A percentile compares a stretch with the other conserved stretches of the same genome.
Evolutionary conservation across 768 basidiomycete species (phyloP).

Genomic region (Tylopilus sp.): DNA sequence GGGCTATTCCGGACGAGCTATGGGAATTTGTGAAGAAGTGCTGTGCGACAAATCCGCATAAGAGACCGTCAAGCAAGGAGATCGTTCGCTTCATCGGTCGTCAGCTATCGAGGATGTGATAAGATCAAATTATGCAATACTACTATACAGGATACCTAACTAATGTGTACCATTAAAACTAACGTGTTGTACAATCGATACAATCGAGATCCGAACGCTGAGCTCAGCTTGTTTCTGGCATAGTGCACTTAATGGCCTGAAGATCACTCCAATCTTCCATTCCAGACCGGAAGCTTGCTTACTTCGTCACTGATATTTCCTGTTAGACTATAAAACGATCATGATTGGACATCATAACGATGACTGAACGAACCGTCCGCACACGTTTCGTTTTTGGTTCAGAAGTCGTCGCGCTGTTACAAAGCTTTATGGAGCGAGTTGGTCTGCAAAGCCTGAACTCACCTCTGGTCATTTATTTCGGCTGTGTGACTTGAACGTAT

Average conservation of each 20-base stretch:
- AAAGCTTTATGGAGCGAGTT: too few relatives aligned
- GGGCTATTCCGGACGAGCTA: conserved; percentile 18
- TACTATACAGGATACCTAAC: too few relatives aligned
- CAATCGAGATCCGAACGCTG: too few relatives aligned
- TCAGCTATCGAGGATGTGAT: neutral
- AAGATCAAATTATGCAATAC: too few relatives aligned
- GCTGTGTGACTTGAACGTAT: neutral
- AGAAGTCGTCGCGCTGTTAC: neutral
- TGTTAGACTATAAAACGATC: too few relatives aligned
- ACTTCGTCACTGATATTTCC: too few relatives aligned
- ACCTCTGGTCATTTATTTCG: neutral
- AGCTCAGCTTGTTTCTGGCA: neutral
- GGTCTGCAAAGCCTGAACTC: neutral
- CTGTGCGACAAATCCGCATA: conserved; percentile 11
- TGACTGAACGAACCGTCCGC: neutral
- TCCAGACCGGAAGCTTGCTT: neutral
- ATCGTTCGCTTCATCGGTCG: conserved; percentile 16
- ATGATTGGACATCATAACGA: neutral
- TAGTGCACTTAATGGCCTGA: too few relatives aligned
- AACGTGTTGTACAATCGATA: too few relatives aligned
- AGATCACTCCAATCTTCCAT: neutral
- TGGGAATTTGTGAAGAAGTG: conserved; percentile 24
- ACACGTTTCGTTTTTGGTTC: neutral
- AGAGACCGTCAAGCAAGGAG: conserved; percentile 15
- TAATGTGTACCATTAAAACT: too few relatives aligned